Percentiles rank a stretch among this genome's conserved stretches.
Evolutionary conservation across 345 rosid genomes (phyloP).

Genomic region (Arabidopsis arenosa): DNA sequence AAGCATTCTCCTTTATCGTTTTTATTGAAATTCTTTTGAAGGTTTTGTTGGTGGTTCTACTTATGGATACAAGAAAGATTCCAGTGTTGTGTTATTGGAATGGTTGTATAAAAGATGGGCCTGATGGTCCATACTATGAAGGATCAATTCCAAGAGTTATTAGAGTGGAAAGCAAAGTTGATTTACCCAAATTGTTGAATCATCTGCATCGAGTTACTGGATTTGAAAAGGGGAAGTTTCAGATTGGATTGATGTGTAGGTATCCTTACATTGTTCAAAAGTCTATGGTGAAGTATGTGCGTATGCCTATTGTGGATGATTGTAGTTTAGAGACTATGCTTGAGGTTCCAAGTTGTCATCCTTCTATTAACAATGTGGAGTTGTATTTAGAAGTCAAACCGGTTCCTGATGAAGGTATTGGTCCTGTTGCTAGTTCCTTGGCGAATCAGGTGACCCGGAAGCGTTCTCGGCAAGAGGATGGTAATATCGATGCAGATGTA

Average conservation of each 20-base stretch:
- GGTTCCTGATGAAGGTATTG: not conserved
- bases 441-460: not conserved
- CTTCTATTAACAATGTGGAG: not conserved
- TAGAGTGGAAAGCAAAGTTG: not conserved
- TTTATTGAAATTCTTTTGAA: not conserved
- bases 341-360: not conserved
- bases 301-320: not conserved
- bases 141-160: not conserved
- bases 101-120: not conserved
- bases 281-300: not conserved
- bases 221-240: not conserved
- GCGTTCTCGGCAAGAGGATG: not conserved
- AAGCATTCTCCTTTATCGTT: not conserved
- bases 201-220: not conserved
- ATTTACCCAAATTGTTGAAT: not conserved
- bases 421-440: not conserved
- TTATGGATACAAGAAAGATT: not conserved
- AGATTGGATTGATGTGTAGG: not conserved
- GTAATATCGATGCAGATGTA: not conserved
- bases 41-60: not conserved
- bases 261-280: not conserved
- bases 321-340: not conserved
- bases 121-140: not conserved
- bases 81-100: not conserved
- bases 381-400: not conserved